phyloP scores from a whole-genome alignment of 306 rosid genomes.

The Quercus parvula region DNA sequence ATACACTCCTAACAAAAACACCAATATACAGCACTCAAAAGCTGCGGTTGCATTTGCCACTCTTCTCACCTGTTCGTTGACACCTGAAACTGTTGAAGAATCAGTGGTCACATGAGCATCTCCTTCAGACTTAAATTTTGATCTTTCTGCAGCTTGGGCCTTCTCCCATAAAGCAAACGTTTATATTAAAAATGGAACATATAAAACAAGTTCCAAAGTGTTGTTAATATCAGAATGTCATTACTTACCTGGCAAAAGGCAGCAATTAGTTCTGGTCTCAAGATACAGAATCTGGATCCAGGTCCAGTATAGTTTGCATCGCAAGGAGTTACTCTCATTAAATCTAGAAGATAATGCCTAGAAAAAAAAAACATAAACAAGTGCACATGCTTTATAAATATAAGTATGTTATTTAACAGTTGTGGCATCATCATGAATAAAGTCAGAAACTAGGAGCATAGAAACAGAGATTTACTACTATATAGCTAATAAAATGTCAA shows the following conservation, averaged over 20 bases:
- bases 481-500: too few relatives aligned
- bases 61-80: conserved; percentile 30
- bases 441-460: neutral
- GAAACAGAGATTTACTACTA: too few relatives aligned
- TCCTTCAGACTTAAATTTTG: conserved; percentile 53
- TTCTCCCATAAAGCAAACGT: conserved; percentile 31
- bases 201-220: conserved; percentile 1
- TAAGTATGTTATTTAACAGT: neutral
- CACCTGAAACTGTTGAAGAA: conserved; percentile 13
- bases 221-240: neutral
- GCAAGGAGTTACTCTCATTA: conserved; percentile 90
- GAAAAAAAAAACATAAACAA: neutral
- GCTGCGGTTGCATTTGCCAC: conserved; percentile 2
- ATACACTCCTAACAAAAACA: neutral
- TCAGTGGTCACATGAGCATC: conserved; percentile 26
- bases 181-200: conserved; percentile 12
- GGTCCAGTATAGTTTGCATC: conserved; percentile 88
- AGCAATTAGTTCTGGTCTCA: conserved; percentile 83
- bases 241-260: conserved; percentile 72
- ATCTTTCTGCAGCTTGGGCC: conserved; percentile 59
- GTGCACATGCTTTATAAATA: conserved; percentile 1
- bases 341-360: too few relatives aligned
- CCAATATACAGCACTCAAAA: conserved; percentile 8
- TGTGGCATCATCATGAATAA: neutral
- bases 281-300: conserved; percentile 80